Evolutionary conservation across 805 yeast genomes (phyloP).

Genomic region (Lipomyces yamanashiensis): DNA sequence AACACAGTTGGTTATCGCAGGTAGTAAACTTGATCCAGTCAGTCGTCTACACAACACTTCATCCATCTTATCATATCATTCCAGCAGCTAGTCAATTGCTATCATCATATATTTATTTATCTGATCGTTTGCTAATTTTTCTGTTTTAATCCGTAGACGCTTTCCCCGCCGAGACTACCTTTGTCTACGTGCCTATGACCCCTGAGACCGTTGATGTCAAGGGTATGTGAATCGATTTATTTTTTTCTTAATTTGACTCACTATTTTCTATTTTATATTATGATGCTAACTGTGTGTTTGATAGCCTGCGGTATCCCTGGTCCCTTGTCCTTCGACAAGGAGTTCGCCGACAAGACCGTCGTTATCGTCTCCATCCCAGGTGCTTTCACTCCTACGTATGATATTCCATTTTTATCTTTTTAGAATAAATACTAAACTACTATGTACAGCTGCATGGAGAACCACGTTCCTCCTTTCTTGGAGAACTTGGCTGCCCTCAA

Average conservation of each 20-base stretch:
- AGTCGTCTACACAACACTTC: not conserved
- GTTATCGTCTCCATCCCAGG: constrained; percentile 78
- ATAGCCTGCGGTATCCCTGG: constrained; percentile 50
- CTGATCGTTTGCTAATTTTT: not conserved
- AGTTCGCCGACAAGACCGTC: constrained; percentile 55
- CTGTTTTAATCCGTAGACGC: constrained; percentile 20
- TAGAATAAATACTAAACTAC: not conserved
- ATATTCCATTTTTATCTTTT: not conserved
- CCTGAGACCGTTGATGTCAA: constrained; percentile 42
- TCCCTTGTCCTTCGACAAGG: constrained; percentile 45
- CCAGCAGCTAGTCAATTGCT: not conserved
- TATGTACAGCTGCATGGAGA: constrained; percentile 55
- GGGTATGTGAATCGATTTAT: constrained; percentile 10
- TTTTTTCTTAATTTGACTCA: no score
- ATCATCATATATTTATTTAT: not conserved
- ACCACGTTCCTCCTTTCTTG: constrained; percentile 73
- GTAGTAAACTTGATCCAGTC: not conserved
- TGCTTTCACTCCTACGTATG: constrained; percentile 77
- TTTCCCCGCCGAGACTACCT: constrained; percentile 45
- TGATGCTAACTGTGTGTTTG: not conserved
- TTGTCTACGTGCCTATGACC: constrained; percentile 45
- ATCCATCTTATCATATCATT: not conserved
- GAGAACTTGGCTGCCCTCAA: constrained; percentile 55
- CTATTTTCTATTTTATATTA: not conserved
- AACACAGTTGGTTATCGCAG: not conserved